Evolutionary conservation across 106 monocot species (phyloP).

Genomic region (Phalaenopsis aphrodite): DNA sequence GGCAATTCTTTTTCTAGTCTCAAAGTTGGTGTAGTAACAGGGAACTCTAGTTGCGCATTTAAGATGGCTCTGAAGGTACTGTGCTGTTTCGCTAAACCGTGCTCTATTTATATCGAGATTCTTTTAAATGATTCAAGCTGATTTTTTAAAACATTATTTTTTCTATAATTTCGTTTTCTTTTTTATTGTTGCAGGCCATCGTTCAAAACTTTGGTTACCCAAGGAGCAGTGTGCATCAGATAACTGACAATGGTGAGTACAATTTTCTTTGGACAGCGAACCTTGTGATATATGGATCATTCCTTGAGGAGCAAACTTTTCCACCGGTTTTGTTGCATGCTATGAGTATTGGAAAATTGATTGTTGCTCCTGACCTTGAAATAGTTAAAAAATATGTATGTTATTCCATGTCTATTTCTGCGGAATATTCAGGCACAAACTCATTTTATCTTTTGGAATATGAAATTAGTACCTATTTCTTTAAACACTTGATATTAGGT

Average conservation of each 20-base stretch:
- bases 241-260: conserved; percentile 24
- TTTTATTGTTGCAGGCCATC: conserved; percentile 27
- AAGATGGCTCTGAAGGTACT: conserved; percentile 66
- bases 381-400: conserved; percentile 82
- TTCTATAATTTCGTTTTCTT: not conserved
- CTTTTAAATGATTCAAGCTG: not conserved
- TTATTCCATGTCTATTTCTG: conserved; percentile 6
- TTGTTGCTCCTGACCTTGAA: conserved; percentile 79
- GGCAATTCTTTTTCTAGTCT: conserved; percentile 28
- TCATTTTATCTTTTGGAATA: conserved; percentile 8
- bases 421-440: not conserved
- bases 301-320: conserved; percentile 89
- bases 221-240: conserved; percentile 31
- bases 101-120: not conserved
- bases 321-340: conserved; percentile 62
- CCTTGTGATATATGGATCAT: conserved; percentile 89
- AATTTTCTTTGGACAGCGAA: conserved; percentile 53
- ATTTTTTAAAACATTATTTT: not conserved
- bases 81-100: not conserved
- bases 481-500: conserved; percentile 31
- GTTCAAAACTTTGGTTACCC: conserved; percentile 46
- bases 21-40: conserved; percentile 53
- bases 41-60: conserved; percentile 34
- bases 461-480: not conserved
- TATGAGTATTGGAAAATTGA: conserved; percentile 72